These are phyloP conservation scores for Fennellomyces sp. DNA, from an alignment of 371 early-diverging fungal species.

Conservation along the genomic window DNA sequence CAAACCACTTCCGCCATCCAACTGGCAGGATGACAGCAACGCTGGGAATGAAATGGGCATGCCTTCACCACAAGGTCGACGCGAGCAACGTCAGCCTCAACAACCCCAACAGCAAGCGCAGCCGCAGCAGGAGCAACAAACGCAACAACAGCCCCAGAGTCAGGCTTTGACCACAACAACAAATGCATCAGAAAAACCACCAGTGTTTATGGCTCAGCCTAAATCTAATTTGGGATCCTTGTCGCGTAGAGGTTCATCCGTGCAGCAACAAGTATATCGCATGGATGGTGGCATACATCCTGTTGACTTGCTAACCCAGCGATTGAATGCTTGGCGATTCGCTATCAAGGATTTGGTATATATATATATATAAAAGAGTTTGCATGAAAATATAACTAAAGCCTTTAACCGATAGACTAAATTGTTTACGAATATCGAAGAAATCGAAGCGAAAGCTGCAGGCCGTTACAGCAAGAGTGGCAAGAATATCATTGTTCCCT, in stretches of 20 bases:
- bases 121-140: background rate
- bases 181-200: constrained; percentile 21
- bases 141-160: background rate
- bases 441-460: constrained; percentile 29
- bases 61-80: constrained; percentile 11
- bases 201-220: constrained; percentile 36
- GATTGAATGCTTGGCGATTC: constrained; percentile 39
- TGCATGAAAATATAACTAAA: background rate
- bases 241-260: constrained; percentile 13
- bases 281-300: constrained; percentile 51
- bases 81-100: constrained; percentile 3
- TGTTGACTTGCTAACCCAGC: constrained; percentile 21
- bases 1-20: background rate
- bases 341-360: constrained; percentile 43
- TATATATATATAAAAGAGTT: background rate
- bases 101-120: constrained; percentile 6
- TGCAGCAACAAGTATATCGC: constrained; percentile 37
- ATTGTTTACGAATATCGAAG: constrained; percentile 33
- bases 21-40: constrained; percentile 1
- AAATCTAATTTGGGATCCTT: constrained; percentile 12
- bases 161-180: background rate
- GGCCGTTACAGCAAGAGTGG: constrained; percentile 28
- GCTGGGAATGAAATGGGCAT: constrained; percentile 7
- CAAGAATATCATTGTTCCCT: constrained; percentile 28
- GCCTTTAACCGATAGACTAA: constrained; percentile 18